These are phyloP conservation scores for Fusarium paranaense DNA, from an alignment of 2,329 filamentous ascomycete genomes.

Conservation along the genomic window DNA sequence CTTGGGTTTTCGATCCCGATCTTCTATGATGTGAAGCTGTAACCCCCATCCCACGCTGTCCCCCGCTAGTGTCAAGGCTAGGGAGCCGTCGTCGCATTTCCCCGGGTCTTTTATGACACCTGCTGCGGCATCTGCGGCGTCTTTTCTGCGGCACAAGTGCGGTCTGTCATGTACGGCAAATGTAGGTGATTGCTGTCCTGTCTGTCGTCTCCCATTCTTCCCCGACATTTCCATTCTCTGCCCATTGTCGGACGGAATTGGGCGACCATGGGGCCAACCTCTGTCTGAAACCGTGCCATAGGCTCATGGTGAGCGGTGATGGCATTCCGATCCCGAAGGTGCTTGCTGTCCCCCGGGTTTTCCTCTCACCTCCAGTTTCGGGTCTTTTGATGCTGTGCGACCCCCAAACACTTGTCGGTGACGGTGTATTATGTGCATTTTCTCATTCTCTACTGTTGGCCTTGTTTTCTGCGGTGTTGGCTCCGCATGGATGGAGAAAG, in stretches of 20 bases:
- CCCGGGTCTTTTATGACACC: conserved; percentile 15
- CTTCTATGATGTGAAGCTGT: background rate
- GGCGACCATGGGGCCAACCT: conserved; percentile 18
- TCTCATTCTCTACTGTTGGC: background rate
- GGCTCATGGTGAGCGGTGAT: background rate
- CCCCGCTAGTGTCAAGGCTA: background rate
- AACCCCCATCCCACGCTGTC: background rate
- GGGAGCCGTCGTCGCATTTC: background rate
- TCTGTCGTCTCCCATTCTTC: background rate
- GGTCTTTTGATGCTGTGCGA: background rate
- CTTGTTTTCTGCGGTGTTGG: background rate
- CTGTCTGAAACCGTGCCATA: conserved; percentile 13
- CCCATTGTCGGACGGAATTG: conserved; percentile 33
- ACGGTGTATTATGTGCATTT: background rate
- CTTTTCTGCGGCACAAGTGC: conserved; percentile 1
- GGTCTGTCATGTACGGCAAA: background rate
- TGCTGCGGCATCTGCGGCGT: conserved; percentile 14
- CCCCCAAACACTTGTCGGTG: background rate
- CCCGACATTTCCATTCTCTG: conserved; percentile 8
- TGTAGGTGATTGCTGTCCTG: background rate
- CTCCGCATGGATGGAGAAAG: background rate
- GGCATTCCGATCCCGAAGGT: conserved; percentile 6
- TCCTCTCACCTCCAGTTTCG: background rate
- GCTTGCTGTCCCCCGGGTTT: background rate
- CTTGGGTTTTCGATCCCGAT: background rate